A percentile compares a stretch with the other conserved stretches of the same genome.
Conservation (phyloP, 1,139 yeast genomes). For the Blastobotrys ciferrii region DNA sequence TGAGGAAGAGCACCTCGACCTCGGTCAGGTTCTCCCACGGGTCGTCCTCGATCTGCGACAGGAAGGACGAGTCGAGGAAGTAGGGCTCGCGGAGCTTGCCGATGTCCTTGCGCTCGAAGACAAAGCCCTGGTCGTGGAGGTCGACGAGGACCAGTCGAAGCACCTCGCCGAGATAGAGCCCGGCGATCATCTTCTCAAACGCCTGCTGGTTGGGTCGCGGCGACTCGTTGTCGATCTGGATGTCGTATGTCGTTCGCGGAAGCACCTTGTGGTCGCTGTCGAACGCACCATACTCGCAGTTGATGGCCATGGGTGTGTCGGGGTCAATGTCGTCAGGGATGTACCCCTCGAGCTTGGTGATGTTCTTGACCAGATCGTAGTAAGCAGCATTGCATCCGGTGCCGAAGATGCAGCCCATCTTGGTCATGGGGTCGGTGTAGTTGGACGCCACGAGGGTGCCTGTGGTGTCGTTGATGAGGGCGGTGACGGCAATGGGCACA, state of each 20-base stretch:
- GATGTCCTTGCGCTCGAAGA: constrained; percentile 70
- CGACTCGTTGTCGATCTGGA: constrained; percentile 73
- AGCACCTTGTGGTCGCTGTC: constrained; percentile 77
- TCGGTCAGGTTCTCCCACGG: constrained; percentile 82
- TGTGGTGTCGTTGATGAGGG: constrained; percentile 93
- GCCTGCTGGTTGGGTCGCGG: constrained; percentile 97
- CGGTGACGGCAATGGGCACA: constrained; percentile 83
- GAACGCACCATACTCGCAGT: constrained; percentile 97
- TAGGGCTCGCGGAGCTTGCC: constrained; percentile 58
- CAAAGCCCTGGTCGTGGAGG: constrained; percentile 57
- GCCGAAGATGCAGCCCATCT: constrained; percentile 95
- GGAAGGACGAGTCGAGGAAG: constrained; percentile 84
- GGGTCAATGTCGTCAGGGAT: constrained; percentile 60
- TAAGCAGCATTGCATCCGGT: constrained; percentile 98
- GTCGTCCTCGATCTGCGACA: constrained; percentile 85
- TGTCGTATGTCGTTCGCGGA: constrained; percentile 89
- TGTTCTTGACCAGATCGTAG: constrained; percentile 69
- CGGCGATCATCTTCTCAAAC: constrained; percentile 97
- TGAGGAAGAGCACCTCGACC: constrained; percentile 63
- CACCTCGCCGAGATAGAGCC: constrained; percentile 92
- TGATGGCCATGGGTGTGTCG: constrained; percentile 85
- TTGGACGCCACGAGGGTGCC: constrained; percentile 96
- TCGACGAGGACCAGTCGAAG: constrained; percentile 79
- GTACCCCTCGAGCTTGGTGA: constrained; percentile 80
- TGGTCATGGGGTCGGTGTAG: constrained; percentile 83